Evolutionary conservation across 2,329 filamentous ascomycete species (phyloP), one percentile per base, ranked within the genome.

Genomic region (Colletotrichum noveboracense): DNA sequence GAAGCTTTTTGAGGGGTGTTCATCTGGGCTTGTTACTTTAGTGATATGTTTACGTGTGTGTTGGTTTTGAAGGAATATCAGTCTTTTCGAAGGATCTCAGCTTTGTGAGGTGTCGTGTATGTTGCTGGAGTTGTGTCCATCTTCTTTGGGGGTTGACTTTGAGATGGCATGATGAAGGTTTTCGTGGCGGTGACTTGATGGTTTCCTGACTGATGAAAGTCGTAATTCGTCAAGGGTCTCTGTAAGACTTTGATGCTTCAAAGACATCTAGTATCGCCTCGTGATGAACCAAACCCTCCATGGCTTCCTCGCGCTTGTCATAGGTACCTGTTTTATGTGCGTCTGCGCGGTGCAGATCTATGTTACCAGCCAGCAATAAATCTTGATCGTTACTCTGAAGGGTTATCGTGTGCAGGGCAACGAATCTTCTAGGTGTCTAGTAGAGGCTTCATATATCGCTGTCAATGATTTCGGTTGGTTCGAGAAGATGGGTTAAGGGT

Each of bases 261-360:
- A 36, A 16, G 34, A 36, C 34, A 16, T 36, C 14, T 36, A 8
- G 14, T 16, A 36, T 16, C n/a, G 1, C 43, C 6, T 52, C 10
- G 43, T 21, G 43, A 18, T 21, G 43, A 13, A 13, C n/a, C n/a
- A 52, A 52, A 13, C 43, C 43, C 43, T 12, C 38, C 12, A 24
- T 52, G 43, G 43, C 12, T 21, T 52, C n/a, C 43, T 52, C 12
- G 12, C n/a, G 4, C 7, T 21, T 52, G 43, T 13, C 43, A 7
- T 24, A 36, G 34, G 34, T 16, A 52, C 10, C 10, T 5, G 43
- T 21, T 10, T 52, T 12, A 4, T 12, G 6, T 5, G 10, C n/a
- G 6, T 52, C n/a, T 21, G n/a, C n/a, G n/a, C 12, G 2, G 43
- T 3, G n/a, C 0, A 4, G 12, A 12, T 2, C 3, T 12, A 10